These are phyloP conservation scores for Acorus calamus DNA, from an alignment of 106 monocot genomes.

Conservation along the genomic window DNA sequence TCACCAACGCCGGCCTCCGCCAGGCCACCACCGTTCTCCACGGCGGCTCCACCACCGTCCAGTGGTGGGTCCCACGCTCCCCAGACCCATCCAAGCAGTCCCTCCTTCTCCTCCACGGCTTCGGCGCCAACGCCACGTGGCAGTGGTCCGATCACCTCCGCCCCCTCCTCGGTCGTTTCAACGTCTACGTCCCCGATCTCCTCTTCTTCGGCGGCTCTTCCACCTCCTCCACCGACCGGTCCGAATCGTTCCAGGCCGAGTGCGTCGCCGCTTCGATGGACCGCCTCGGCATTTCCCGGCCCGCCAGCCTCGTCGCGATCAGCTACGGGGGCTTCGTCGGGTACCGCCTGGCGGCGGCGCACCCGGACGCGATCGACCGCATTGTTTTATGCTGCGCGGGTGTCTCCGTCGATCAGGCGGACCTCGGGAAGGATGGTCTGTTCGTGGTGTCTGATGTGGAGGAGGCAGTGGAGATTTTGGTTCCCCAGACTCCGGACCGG, in stretches of 20 bases:
- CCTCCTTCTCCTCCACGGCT: conserved; percentile 32
- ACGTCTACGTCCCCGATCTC: conserved; percentile 32
- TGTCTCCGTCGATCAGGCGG: conserved; percentile 68
- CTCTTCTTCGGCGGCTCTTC: conserved; percentile 25
- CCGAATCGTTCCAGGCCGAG: conserved; percentile 23
- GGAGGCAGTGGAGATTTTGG: conserved; percentile 43
- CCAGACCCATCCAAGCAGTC: conserved; percentile 2
- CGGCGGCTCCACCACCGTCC: conserved; percentile 14
- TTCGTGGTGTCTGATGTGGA: conserved; percentile 49
- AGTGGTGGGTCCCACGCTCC: conserved; percentile 15
- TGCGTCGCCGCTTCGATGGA: conserved; percentile 13
- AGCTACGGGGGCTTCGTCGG: conserved; percentile 87
- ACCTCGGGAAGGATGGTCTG: conserved; percentile 37
- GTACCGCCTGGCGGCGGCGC: conserved; percentile 55
- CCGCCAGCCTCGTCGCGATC: conserved; percentile 21
- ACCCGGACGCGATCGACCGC: conserved; percentile 12
- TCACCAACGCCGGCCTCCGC: conserved; percentile 17
- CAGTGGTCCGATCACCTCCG: conserved; percentile 20
- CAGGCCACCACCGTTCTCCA: conserved; percentile 11
- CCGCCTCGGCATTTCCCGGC: conserved; percentile 10
- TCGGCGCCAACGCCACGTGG: conserved; percentile 34
- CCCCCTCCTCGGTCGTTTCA: conserved; percentile 20
- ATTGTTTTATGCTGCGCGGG: conserved; percentile 50
- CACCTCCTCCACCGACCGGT: conserved; percentile 4
- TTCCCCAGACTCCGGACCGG: conserved; percentile 62